These are phyloP conservation scores for Rhododendron simsii DNA, from an alignment of 148 eudicot species.

Conservation along the genomic window DNA sequence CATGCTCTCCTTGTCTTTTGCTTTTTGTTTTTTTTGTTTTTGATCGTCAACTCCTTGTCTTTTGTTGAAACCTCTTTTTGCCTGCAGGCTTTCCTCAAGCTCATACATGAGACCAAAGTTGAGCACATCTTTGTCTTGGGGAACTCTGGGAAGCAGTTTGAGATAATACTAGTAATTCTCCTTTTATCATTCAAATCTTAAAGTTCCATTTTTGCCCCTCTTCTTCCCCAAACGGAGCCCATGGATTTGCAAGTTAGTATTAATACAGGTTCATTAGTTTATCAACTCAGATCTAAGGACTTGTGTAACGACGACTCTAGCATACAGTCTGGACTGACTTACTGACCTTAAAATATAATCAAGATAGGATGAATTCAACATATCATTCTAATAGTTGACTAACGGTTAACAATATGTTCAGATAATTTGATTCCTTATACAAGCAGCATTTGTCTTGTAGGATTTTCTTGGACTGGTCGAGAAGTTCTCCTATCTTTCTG, in stretches of 20 bases:
- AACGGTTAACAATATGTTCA: background rate
- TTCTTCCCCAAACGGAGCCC: background rate
- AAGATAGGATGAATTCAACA: background rate
- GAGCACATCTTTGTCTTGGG: conserved; percentile 80
- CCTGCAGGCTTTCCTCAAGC: conserved; percentile 70
- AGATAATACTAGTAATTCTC: conserved; percentile 53
- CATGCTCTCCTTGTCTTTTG: background rate
- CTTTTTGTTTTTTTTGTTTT: too few relatives aligned
- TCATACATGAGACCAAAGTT: conserved; percentile 77
- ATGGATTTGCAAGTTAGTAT: background rate
- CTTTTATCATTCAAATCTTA: background rate
- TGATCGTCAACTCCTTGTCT: background rate
- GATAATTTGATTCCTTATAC: background rate
- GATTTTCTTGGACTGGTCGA: conserved; percentile 96
- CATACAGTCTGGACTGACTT: background rate
- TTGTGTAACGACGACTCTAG: background rate
- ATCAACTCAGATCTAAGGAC: background rate
- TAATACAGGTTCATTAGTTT: background rate
- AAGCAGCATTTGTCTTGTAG: conserved; percentile 38
- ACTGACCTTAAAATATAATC: background rate
- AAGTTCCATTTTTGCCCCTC: background rate
- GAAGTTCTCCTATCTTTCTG: conserved; percentile 85
- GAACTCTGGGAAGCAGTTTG: conserved; percentile 59
- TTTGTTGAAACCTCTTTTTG: conserved; percentile 8
- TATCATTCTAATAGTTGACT: background rate